Conservation (phyloP, 2,329 filamentous ascomycete genomes). For the Blastomyces emzantsi region DNA sequence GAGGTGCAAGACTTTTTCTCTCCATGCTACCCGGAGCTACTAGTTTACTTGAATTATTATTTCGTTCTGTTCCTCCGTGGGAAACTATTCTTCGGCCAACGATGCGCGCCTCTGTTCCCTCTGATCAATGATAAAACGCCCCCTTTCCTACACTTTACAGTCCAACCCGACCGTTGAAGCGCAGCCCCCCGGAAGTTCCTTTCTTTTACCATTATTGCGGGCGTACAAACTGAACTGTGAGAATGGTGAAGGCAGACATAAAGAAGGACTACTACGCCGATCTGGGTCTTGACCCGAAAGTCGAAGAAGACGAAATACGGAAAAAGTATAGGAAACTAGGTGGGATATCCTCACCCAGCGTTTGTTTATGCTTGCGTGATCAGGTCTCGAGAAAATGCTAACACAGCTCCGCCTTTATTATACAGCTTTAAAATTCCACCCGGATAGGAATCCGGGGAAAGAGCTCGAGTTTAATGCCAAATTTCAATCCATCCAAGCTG, state of each 20-base stretch:
- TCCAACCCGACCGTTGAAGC: neutral
- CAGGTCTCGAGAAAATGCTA: neutral
- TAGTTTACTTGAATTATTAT: neutral
- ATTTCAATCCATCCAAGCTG: constrained; percentile 79
- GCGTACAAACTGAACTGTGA: constrained; percentile 22
- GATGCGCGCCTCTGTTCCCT: neutral
- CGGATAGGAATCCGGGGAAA: constrained; percentile 76
- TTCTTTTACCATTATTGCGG: neutral
- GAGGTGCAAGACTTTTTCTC: neutral
- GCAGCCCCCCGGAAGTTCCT: neutral
- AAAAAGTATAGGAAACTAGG: constrained; percentile 79
- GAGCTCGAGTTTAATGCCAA: constrained; percentile 71
- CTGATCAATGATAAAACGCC: neutral
- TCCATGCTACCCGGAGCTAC: neutral
- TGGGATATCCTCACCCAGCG: constrained; percentile 31
- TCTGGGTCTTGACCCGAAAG: constrained; percentile 59
- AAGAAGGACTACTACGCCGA: constrained; percentile 77
- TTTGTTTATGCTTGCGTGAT: neutral
- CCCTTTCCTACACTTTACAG: neutral
- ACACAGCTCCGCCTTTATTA: neutral
- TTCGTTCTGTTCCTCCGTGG: neutral
- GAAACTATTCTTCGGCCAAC: neutral
- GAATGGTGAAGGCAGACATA: constrained; percentile 60
- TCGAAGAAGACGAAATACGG: constrained; percentile 67
- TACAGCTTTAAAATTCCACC: constrained; percentile 72